Base-by-base conservation (phyloP, 768 basidiomycete genomes). In the Leccinum subgranulosum region DNA sequence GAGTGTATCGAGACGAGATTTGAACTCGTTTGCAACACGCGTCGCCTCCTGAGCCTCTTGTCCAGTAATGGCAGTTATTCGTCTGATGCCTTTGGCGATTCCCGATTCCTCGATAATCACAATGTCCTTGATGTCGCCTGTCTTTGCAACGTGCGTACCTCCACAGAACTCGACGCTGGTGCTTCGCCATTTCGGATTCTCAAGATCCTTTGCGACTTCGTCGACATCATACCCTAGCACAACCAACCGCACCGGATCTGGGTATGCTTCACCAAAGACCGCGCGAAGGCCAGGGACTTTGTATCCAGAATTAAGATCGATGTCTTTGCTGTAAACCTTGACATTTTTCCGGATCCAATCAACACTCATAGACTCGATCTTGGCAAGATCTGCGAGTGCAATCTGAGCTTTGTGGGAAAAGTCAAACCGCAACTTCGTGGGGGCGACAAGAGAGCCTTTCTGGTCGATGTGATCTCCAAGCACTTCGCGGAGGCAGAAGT, bases 101-200 rank as follows among this genome's bases (percentile, higher is more conserved):
- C 95, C 95, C 4, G 91, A 91, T 73, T 98, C 97, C 67, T 98
- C 97, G 6, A 84, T 88, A 60, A 99, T 90, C 28, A 95, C 87
- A 70, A 99, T 90, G 69, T 93, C 89, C 74, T 96, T 95, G 81
- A 99, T 98, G 65, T 95, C 93, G 17, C 95, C 93, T 0, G 97
- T 99, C 75, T 87, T 91, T n/a, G 85, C 83, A 54, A 99, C 97
- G 70, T 99, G 97, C 85, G 97, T 99, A 73, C 97, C 97, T 74
- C 97, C 97, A 71, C 97, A 99, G 70, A 99, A 96, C 75, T 99
- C 97, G 60, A 97, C 84, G 71, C 91, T 94, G 11, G 96, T 97
- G 28, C 74, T 76, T 49, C 90, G 78, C 97, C 97, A 99, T 74
- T 88, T 92, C 4, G 88, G 85, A 72, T 94, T 95, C 65, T 88